phyloP scores from a whole-genome alignment of 805 yeast species.

The Ogataea sp. region DNA sequence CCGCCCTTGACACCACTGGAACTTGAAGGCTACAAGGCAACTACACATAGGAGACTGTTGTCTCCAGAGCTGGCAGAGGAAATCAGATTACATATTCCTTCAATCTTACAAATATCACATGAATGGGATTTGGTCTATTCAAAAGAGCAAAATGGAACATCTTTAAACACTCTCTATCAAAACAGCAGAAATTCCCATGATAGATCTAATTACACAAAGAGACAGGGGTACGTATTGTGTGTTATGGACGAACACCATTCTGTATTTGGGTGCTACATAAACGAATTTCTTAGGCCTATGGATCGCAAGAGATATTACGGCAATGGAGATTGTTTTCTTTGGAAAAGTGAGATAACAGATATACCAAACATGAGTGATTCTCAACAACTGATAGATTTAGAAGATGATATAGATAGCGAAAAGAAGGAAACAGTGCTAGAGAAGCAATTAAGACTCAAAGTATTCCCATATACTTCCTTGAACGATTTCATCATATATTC shows the following conservation, averaged over 20 bases:
- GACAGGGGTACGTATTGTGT: slow-evolving; percentile 64
- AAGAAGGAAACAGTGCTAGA: slow-evolving; percentile 3
- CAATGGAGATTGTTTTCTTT: slow-evolving; percentile 90
- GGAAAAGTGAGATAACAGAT: slow-evolving; percentile 56
- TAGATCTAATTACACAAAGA: slow-evolving; percentile 17
- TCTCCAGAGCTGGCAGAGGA: slow-evolving; percentile 58
- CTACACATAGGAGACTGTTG: slow-evolving; percentile 53
- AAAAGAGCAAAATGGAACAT: slow-evolving; percentile 89
- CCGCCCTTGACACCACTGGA: slow-evolving; percentile 48
- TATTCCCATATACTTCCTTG: slow-evolving; percentile 80
- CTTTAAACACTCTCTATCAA: slow-evolving; percentile 69
- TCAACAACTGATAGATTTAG: background rate
- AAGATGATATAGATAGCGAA: slow-evolving; percentile 3
- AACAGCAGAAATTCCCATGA: slow-evolving; percentile 36
- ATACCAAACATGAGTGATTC: slow-evolving; percentile 18
- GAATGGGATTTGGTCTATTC: slow-evolving; percentile 76
- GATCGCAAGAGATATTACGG: slow-evolving; percentile 78
- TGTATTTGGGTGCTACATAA: slow-evolving; percentile 71
- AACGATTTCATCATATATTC: slow-evolving; percentile 85
- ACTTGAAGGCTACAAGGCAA: slow-evolving; percentile 50
- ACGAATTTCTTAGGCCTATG: slow-evolving; percentile 63
- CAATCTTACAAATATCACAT: slow-evolving; percentile 68
- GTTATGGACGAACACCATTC: slow-evolving; percentile 57
- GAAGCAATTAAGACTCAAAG: slow-evolving; percentile 49
- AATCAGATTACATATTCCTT: slow-evolving; percentile 64